Conservation (phyloP, 306 rosid genomes). For the Cucurbita pepo region DNA sequence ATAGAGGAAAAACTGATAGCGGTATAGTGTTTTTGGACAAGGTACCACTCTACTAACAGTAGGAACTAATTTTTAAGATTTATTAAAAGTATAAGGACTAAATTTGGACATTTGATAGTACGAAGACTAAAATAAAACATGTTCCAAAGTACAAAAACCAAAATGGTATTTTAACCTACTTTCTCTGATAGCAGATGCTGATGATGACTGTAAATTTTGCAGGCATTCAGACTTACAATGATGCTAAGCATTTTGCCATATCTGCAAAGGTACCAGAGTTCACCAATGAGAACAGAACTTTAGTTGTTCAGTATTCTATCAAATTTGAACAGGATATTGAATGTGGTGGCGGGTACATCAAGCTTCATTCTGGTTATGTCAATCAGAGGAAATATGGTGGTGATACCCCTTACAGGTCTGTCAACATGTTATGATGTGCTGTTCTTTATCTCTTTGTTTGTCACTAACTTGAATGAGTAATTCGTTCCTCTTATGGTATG, state of each 20-base stretch:
- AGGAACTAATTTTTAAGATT: too few species aligned
- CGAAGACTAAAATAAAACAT: too few species aligned
- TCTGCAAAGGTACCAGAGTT: slow-evolving; percentile 81
- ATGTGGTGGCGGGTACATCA: slow-evolving; percentile 92
- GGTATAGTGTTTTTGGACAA: neutral
- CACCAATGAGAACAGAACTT: slow-evolving; percentile 54
- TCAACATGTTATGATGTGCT: neutral
- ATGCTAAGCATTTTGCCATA: slow-evolving; percentile 81
- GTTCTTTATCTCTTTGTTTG: neutral
- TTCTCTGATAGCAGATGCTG: neutral
- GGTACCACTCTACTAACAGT: neutral
- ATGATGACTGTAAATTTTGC: slow-evolving; percentile 10
- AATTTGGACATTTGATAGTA: too few species aligned
- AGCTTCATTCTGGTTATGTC: slow-evolving; percentile 88
- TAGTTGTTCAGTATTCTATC: slow-evolving; percentile 79
- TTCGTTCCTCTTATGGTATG: neutral
- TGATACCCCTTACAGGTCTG: slow-evolving; percentile 87
- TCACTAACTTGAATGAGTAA: neutral
- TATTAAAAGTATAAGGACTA: too few species aligned
- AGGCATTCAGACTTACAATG: slow-evolving; percentile 83
- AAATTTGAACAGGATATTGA: slow-evolving; percentile 91
- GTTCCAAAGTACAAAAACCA: neutral
- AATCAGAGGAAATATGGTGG: slow-evolving; percentile 92
- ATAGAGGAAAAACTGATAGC: neutral
- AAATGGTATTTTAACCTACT: neutral